Conservation (phyloP, 192 early-diverging fungal genomes). For the Lobulomyces angularis region DNA sequence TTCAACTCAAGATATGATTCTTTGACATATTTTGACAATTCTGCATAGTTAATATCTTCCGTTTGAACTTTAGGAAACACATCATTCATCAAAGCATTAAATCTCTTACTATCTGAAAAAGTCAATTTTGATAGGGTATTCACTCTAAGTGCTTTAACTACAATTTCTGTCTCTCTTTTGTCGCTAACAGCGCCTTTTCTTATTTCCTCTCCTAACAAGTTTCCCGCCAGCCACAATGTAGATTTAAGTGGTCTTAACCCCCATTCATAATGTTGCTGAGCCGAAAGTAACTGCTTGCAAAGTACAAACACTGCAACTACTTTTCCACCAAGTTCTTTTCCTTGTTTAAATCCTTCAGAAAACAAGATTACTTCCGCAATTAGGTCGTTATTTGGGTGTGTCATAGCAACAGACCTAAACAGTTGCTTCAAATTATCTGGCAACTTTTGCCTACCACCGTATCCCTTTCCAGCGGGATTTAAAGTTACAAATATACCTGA, state of each 20-base stretch:
- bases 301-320: constrained; percentile 42
- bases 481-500: constrained; percentile 51
- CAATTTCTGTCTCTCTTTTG: constrained; percentile 20
- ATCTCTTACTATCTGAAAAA: constrained; percentile 26
- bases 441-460: constrained; percentile 47
- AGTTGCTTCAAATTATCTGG: constrained; percentile 51
- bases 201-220: constrained; percentile 30
- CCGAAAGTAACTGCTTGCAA: constrained; percentile 39
- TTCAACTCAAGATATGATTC: constrained; percentile 35
- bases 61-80: constrained; percentile 32
- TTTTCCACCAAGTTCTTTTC: constrained; percentile 40
- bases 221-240: constrained; percentile 33
- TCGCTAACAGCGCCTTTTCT: constrained; percentile 11
- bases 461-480: constrained; percentile 49
- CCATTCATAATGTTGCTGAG: constrained; percentile 48
- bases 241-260: constrained; percentile 44
- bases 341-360: constrained; percentile 43
- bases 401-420: constrained; percentile 50
- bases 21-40: constrained; percentile 19
- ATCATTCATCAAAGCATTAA: constrained; percentile 38
- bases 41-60: constrained; percentile 37
- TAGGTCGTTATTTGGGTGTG: constrained; percentile 45
- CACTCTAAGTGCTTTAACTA: constrained; percentile 41
- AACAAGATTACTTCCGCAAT: constrained; percentile 47
- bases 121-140: constrained; percentile 47